phyloP scores from a whole-genome alignment of 768 basidiomycete species.

The Leccinum variicolor region DNA sequence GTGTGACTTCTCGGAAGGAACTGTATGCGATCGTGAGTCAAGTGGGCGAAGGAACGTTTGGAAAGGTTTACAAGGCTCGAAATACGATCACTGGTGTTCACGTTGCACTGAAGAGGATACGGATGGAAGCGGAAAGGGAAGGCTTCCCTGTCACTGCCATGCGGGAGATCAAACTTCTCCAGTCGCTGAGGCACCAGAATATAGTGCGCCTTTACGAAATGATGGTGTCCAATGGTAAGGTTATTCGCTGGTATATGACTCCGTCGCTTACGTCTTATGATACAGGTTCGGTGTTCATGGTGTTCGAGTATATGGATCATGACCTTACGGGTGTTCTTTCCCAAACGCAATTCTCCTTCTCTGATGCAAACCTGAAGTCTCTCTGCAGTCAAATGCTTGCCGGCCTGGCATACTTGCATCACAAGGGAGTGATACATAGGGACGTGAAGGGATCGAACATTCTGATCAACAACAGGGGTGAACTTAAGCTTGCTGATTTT shows the following conservation, averaged over 20 bases:
- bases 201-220: slow-evolving; percentile 91
- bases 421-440: slow-evolving; percentile 93
- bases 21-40: slow-evolving; percentile 87
- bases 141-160: slow-evolving; percentile 99
- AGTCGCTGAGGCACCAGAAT: slow-evolving; percentile 86
- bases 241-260: background rate
- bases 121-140: slow-evolving; percentile 96
- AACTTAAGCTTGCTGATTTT: slow-evolving; percentile 96
- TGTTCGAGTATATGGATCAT: slow-evolving; percentile 99
- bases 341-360: slow-evolving; percentile 84
- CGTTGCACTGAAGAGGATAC: slow-evolving; percentile 93
- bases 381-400: slow-evolving; percentile 94
- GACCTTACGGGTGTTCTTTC: slow-evolving; percentile 94
- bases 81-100: slow-evolving; percentile 71
- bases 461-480: slow-evolving; percentile 83
- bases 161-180: slow-evolving; percentile 97
- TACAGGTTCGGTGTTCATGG: slow-evolving; percentile 95
- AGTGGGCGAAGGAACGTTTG: slow-evolving; percentile 98
- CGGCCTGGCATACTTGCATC: slow-evolving; percentile 92
- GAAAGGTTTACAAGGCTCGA: slow-evolving; percentile 95
- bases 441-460: slow-evolving; percentile 99
- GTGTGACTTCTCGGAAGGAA: slow-evolving; percentile 40
- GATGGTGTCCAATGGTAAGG: slow-evolving; percentile 95
- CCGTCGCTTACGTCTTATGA: slow-evolving; percentile 8
- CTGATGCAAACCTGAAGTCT: slow-evolving; percentile 89